A percentile compares a stretch with the other conserved stretches of the same genome.
Conservation (phyloP, 306 rosid species). For the Astragalus membranaceus region DNA sequence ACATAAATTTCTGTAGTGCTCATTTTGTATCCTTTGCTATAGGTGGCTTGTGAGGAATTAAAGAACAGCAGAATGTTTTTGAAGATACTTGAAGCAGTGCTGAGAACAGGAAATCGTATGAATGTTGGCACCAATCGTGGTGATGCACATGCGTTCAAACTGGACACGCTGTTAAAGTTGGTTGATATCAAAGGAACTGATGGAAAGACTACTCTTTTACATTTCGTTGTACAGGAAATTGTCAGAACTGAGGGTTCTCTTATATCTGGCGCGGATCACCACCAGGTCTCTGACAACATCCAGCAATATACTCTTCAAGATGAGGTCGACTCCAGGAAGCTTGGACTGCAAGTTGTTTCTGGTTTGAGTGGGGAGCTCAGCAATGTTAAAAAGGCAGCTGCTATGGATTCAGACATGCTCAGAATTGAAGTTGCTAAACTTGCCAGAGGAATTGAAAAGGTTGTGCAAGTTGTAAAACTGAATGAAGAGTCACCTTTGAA, state of each 20-base stretch:
- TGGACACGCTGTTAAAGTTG: constrained; percentile 84
- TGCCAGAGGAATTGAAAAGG: constrained; percentile 51
- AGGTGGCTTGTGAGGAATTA: constrained; percentile 79
- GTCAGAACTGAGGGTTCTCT: constrained; percentile 74
- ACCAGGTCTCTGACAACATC: constrained; percentile 19
- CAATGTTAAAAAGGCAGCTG: constrained; percentile 79
- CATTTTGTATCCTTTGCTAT: constrained; percentile 17
- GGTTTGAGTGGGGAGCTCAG: constrained; percentile 85
- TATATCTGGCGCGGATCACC: constrained; percentile 36
- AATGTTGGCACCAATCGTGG: constrained; percentile 91
- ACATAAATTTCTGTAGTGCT: background rate
- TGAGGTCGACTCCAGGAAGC: constrained; percentile 61
- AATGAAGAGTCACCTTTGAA: constrained; percentile 47
- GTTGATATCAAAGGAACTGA: constrained; percentile 81
- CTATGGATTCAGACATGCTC: constrained; percentile 74
- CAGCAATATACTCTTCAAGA: constrained; percentile 47
- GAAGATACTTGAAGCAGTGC: constrained; percentile 88
- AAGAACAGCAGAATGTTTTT: constrained; percentile 69
- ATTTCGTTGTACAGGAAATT: constrained; percentile 86
- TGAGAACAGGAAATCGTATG: constrained; percentile 91
- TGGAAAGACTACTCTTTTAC: constrained; percentile 79
- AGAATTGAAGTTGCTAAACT: constrained; percentile 63
- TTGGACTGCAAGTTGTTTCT: constrained; percentile 83
- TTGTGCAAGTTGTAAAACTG: constrained; percentile 45
- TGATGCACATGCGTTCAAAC: constrained; percentile 87